A percentile compares a stretch with the other conserved stretches of the same genome.
These are phyloP conservation scores for Metschnikowia koreensis DNA, from an alignment of 805 yeast species.

Conservation along the genomic window DNA sequence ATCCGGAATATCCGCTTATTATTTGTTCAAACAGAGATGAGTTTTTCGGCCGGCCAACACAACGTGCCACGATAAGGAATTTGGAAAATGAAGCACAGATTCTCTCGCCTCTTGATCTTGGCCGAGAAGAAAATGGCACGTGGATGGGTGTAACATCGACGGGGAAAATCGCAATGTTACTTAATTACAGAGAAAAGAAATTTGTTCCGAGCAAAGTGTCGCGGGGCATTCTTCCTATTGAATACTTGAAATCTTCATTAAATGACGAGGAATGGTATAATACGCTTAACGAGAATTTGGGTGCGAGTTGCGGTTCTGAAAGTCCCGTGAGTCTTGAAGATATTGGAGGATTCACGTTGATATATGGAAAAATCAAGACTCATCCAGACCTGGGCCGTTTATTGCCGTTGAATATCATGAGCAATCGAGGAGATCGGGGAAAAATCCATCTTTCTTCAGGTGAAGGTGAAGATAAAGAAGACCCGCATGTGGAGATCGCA, in stretches of 20 bases:
- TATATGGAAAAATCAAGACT: constrained; percentile 49
- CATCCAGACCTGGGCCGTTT: constrained; percentile 23
- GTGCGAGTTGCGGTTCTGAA: constrained; percentile 18
- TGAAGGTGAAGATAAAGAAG: constrained; percentile 7
- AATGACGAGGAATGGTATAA: constrained; percentile 46
- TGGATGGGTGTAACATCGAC: constrained; percentile 76
- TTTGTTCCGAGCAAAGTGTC: constrained; percentile 38
- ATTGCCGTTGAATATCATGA: constrained; percentile 43
- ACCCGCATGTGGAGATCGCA: constrained; percentile 19
- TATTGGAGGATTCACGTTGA: constrained; percentile 63
- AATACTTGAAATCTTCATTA: constrained; percentile 38
- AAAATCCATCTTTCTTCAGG: constrained; percentile 24
- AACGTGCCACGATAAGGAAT: constrained; percentile 42
- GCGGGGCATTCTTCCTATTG: constrained; percentile 51
- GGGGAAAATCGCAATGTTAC: constrained; percentile 68
- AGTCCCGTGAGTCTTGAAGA: constrained; percentile 18
- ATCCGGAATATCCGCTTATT: constrained; percentile 73
- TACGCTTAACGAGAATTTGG: constrained; percentile 25
- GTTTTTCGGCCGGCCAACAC: constrained; percentile 69
- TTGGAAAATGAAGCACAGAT: constrained; percentile 37
- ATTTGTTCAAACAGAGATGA: constrained; percentile 88
- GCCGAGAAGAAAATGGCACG: constrained; percentile 75
- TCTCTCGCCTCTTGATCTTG: constrained; percentile 73
- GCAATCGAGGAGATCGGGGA: constrained; percentile 48
- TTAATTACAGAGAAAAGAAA: constrained; percentile 63